Evolutionary conservation across 768 basidiomycete species (phyloP).

Genomic region (Mycena olivaceomarginata): DNA sequence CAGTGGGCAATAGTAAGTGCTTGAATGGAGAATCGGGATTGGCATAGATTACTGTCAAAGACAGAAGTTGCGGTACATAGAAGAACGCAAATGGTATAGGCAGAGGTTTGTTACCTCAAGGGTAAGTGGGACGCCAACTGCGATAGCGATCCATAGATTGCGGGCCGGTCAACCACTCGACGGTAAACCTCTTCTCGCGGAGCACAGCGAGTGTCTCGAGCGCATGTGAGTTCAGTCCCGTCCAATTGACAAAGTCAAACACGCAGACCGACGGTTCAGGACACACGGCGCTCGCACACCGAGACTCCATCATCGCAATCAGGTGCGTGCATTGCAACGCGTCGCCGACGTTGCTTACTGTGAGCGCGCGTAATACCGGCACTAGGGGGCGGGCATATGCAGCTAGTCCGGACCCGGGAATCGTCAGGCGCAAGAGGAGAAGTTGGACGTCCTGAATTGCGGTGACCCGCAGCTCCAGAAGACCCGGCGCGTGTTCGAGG

Average conservation of each 20-base stretch:
- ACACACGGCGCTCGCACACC: neutral
- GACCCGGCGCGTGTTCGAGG: constrained; percentile 2
- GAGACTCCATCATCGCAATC: constrained; percentile 15
- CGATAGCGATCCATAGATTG: constrained; percentile 26
- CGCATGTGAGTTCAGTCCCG: constrained; percentile 7
- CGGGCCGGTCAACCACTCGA: constrained; percentile 22
- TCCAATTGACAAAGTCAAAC: constrained; percentile 27
- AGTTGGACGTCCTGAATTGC: neutral
- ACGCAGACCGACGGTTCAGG: constrained; percentile 2
- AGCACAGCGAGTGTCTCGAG: constrained; percentile 1
- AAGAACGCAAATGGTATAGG: too few relatives aligned
- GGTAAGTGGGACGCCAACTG: constrained; percentile 11
- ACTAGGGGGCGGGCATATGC: constrained; percentile 17
- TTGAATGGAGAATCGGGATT: too few relatives aligned
- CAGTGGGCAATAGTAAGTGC: too few relatives aligned
- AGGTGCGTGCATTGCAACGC: constrained; percentile 21
- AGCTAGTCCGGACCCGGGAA: neutral
- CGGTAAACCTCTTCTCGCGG: neutral
- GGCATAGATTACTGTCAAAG: too few relatives aligned
- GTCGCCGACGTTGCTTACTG: constrained; percentile 16
- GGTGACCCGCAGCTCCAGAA: constrained; percentile 3
- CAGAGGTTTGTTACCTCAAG: neutral
- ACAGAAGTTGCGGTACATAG: too few relatives aligned
- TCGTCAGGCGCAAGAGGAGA: constrained; percentile 9
- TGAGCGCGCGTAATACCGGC: neutral